Conservation (phyloP, 2,329 filamentous ascomycete genomes). For the Botryotinia narcissicola region DNA sequence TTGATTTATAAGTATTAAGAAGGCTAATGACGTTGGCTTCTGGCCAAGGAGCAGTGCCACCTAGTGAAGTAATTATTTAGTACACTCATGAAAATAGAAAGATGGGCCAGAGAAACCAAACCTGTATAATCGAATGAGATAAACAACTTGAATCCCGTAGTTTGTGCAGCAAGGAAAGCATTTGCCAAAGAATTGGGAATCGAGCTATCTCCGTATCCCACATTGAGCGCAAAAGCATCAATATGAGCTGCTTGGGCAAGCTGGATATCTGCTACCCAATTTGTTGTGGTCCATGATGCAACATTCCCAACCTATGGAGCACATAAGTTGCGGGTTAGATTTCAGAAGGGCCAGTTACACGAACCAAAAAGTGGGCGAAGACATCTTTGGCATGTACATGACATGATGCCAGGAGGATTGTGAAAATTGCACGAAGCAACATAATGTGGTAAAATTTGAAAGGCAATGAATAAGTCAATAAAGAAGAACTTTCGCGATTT, state of each 20-base stretch:
- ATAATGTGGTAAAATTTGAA: too few relatives aligned
- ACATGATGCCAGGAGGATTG: background rate
- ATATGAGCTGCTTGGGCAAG: background rate
- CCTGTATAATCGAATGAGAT: constrained; percentile 5
- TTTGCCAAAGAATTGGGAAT: background rate
- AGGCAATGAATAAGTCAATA: background rate
- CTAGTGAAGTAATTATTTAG: background rate
- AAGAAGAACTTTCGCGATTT: background rate
- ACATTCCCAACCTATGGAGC: background rate
- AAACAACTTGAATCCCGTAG: background rate
- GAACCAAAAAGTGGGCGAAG: constrained; percentile 2
- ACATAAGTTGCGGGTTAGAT: background rate
- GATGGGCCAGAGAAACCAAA: background rate
- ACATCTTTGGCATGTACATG: background rate
- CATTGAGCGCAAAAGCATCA: constrained; percentile 1
- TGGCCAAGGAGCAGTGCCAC: background rate
- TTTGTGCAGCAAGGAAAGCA: background rate
- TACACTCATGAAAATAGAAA: background rate
- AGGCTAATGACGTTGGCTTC: background rate
- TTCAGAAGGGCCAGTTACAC: background rate
- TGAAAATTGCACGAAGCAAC: background rate
- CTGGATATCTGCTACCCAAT: background rate
- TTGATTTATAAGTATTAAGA: constrained; percentile 2
- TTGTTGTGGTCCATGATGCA: background rate
- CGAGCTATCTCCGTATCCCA: background rate